Conservation (phyloP, 2,329 filamentous ascomycete species). For the Lasiodiplodia sp. region DNA sequence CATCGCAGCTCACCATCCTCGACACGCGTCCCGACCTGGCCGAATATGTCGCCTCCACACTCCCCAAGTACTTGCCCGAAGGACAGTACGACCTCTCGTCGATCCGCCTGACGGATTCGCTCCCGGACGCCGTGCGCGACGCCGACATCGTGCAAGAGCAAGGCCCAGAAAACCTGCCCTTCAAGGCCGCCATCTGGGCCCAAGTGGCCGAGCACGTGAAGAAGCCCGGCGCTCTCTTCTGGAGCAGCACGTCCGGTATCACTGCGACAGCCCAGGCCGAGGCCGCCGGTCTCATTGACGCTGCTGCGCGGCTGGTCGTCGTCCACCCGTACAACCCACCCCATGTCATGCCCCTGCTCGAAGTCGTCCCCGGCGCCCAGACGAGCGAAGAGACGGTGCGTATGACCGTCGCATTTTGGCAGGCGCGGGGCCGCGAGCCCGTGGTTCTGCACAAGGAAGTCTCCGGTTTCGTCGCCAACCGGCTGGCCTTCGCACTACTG, state of each 20-base stretch:
- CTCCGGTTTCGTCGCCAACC: constrained; percentile 65
- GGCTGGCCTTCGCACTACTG: constrained; percentile 64
- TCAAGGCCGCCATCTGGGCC: constrained; percentile 62
- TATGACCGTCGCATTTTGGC: constrained; percentile 57
- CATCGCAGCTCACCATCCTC: constrained; percentile 55
- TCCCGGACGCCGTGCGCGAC: constrained; percentile 52
- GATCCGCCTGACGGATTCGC: constrained; percentile 47
- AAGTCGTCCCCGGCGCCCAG: constrained; percentile 60
- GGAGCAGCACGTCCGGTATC: constrained; percentile 66
- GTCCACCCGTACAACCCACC: constrained; percentile 70
- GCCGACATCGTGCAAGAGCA: constrained; percentile 67
- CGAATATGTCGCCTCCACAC: constrained; percentile 51
- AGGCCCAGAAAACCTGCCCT: constrained; percentile 60
- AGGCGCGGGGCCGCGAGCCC: constrained; percentile 50
- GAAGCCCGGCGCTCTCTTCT: constrained; percentile 55
- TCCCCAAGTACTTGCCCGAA: constrained; percentile 53
- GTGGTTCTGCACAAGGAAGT: constrained; percentile 61
- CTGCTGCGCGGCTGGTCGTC: constrained; percentile 54
- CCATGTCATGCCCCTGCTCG: constrained; percentile 67
- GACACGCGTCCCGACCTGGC: constrained; percentile 59
- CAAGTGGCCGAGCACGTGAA: constrained; percentile 57
- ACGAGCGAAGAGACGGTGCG: constrained; percentile 50
- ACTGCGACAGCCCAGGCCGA: constrained; percentile 58
- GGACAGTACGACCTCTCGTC: constrained; percentile 33
- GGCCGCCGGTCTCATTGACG: constrained; percentile 31